These are phyloP conservation scores for Salix viminalis DNA, from an alignment of 345 rosid species.

Conservation along the genomic window DNA sequence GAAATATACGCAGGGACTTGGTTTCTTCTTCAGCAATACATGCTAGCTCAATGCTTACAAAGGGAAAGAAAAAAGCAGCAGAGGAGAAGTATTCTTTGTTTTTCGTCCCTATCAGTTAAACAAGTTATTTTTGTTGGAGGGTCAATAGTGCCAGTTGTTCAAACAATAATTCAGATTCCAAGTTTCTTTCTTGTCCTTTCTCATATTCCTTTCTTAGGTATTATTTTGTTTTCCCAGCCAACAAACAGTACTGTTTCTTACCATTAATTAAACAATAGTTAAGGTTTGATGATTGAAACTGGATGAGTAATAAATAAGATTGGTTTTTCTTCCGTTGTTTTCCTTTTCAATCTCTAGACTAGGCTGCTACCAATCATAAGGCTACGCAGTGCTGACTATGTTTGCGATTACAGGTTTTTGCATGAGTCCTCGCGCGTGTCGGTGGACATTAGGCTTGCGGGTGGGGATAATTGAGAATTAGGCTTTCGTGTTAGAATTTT, in stretches of 20 bases:
- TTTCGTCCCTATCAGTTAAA: too few species aligned
- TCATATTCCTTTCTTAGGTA: background rate
- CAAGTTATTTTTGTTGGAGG: background rate
- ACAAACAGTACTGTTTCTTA: background rate
- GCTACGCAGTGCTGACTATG: too few species aligned
- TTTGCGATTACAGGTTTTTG: too few species aligned
- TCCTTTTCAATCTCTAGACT: background rate
- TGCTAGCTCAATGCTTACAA: background rate
- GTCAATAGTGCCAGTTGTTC: background rate
- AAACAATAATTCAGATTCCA: background rate
- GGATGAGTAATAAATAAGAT: background rate
- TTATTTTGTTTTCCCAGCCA: background rate
- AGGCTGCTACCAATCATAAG: too few species aligned
- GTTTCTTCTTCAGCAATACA: background rate
- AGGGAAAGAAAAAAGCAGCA: background rate
- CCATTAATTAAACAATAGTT: background rate
- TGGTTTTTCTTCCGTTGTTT: background rate
- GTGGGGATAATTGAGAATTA: too few species aligned
- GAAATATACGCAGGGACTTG: background rate
- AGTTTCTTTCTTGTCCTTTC: background rate
- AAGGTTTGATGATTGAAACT: background rate
- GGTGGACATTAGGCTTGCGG: too few species aligned
- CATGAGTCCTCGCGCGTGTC: too few species aligned
- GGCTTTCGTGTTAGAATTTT: too few species aligned
- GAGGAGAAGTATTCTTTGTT: background rate